Evolutionary conservation across 768 basidiomycete genomes (phyloP).

Genomic region (Coprinopsis cinerea): DNA sequence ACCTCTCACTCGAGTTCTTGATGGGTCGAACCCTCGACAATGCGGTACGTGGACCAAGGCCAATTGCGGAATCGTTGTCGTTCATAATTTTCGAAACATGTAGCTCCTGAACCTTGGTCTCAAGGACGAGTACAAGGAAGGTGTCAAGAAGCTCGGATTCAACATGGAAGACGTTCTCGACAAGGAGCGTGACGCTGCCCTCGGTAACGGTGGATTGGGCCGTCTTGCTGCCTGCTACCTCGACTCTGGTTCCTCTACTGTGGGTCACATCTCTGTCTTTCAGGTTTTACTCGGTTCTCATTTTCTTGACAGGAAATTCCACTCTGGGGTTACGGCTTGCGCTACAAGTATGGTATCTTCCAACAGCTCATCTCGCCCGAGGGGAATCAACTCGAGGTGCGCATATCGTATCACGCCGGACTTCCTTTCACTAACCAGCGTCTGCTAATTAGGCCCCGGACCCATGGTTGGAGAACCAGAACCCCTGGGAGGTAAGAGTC

Average conservation of each 20-base stretch:
- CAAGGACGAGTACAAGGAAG: constrained; percentile 66
- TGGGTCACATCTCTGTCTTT: constrained; percentile 44
- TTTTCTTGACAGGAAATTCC: constrained; percentile 89
- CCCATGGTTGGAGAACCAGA: constrained; percentile 84
- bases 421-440: constrained; percentile 11
- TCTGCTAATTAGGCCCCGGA: constrained; percentile 56
- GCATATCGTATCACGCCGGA: constrained; percentile 6
- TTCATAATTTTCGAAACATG: not conserved
- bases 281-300: constrained; percentile 7
- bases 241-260: constrained; percentile 84
- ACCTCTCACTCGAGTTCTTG: constrained; percentile 91
- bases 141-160: constrained; percentile 79
- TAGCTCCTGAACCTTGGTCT: constrained; percentile 84
- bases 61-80: no score
- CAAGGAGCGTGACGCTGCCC: constrained; percentile 87
- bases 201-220: constrained; percentile 94
- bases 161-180: constrained; percentile 82
- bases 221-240: constrained; percentile 97
- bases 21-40: constrained; percentile 79
- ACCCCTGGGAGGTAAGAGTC: constrained; percentile 67
- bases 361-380: constrained; percentile 84
- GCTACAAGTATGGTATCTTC: constrained; percentile 96
- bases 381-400: constrained; percentile 72
- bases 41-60: no score
- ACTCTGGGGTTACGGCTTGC: constrained; percentile 90